Evolutionary conservation across 2,329 filamentous ascomycete species (phyloP), one percentile per base, ranked within the genome.

Genomic region (Lecanicillium sp.): DNA sequence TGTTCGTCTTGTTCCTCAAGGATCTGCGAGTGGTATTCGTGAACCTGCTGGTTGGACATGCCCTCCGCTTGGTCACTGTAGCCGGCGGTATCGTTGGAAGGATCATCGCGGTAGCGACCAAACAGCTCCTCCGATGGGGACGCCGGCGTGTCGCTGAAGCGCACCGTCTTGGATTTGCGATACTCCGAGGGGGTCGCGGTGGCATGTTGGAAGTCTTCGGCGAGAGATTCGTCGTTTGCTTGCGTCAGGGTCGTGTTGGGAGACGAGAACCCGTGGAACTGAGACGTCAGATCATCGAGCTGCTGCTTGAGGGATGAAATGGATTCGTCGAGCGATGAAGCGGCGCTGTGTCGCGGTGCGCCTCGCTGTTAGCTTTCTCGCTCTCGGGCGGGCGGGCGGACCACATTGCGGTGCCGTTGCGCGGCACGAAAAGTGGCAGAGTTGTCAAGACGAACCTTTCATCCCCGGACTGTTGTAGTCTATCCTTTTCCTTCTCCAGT

Each of bases 1-100:
- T 95, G 88, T 48, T 86, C 84, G 56, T 98, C 92, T 62, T 98
- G 92, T 45, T 96, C 81, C n/a, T 74, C 72, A 28, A 98, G 69
- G 18, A 95, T 79, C 45, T 79, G 79, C 40, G 73, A 68, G 64
- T 98, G 92, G 61, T 94, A 89, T 17, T 74, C 71, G 63, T 96
- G 85, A 47, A 97, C 81, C 62, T 96, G 87, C 58, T 82, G 71
- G 61, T 97, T 97, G 56, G 74, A 72, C 55, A 95, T 69, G 9
- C 64, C 58, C 5, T 62, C 62, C 12, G 79, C 72, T 47, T 84
- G 65, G 37, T 79, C 75, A 28, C 66, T 66, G 61, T 82, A 81
- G 18, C 77, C 77, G 40, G 73, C 59, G 11, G 50, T 58, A 44
- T 77, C 62, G 39, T 57, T 60, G 49, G 63, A 59, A 1, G 82